Evolutionary conservation across 1,284 basidiomycete genomes (phyloP), one percentile per base, ranked within the genome.

Genomic region (Pyrrhoderma lamaoense): DNA sequence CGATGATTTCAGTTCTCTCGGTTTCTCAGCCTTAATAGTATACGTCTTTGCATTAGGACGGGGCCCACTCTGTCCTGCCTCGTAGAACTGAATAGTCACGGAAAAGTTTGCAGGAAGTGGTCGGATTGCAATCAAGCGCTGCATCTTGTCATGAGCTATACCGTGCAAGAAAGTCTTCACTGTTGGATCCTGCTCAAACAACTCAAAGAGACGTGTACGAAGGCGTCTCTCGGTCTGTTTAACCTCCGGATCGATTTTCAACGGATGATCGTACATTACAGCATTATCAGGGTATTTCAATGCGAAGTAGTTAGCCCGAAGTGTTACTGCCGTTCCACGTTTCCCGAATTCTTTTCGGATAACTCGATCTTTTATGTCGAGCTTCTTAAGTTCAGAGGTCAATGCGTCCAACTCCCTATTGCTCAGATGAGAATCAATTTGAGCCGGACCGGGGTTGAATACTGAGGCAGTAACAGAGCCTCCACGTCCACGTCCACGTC

Each of bases 301-400:
- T 0, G 80, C 58, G 61, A 85, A 86, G 64, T 85, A 85, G 60
- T 89, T 89, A 36, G 83, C 70, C 1, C 86, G 74, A 5, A 88
- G 63, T 0, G 66, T 72, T 44, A 80, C 73, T 0, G 69, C 53
- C 2, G 54, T 70, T 2, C 86, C 86, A 1, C 65, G 59, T 0
- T 74, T 82, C 7, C 85, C 85, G 56, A 72, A 88, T 0, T 80
- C 80, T 0, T 84, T 83, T 7, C 86, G 77, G 2, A 78, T 42
- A 37, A 47, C 52, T 16, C 47, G 66, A 42, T 51, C 45, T 13
- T 62, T 54, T 1, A 65, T 59, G 11, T 65, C 55, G 5, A 66
- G 35, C 0, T 60, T 59, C 36, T 70, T 72, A 62, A 85, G 76
- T 0, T 22, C 18, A 21, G 50, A 35, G 19, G 45, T 38, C 14